A percentile compares a stretch with the other conserved stretches of the same genome.
Evolutionary conservation across 129 eudicot genomes (phyloP).

Genomic region (Escallonia rubra): DNA sequence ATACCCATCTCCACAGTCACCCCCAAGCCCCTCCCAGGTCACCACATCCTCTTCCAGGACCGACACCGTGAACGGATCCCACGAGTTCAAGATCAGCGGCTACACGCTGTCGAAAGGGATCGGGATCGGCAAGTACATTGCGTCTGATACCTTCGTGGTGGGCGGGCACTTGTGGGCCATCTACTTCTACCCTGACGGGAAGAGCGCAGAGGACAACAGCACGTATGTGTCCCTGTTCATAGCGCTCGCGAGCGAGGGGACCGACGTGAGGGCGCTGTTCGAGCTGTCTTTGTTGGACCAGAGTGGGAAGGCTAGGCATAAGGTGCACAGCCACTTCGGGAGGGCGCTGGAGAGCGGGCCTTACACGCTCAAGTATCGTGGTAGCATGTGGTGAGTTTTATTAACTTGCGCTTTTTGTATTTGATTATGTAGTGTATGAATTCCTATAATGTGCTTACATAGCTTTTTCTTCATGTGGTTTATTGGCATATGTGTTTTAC

Average conservation of each 20-base stretch:
- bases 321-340: conserved; percentile 51
- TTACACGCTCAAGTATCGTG: conserved; percentile 46
- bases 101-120: conserved; percentile 43
- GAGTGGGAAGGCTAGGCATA: conserved; percentile 45
- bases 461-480: too few species aligned
- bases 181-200: conserved; percentile 56
- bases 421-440: too few species aligned
- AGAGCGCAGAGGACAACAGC: conserved; percentile 39
- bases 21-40: conserved; percentile 4
- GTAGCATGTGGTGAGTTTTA: conserved; percentile 50
- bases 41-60: conserved; percentile 41
- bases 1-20: conserved; percentile 8
- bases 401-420: too few species aligned
- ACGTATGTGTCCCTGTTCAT: conserved; percentile 45
- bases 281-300: conserved; percentile 49
- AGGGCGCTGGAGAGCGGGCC: conserved; percentile 48
- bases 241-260: conserved; percentile 47
- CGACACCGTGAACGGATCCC: conserved; percentile 36
- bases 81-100: conserved; percentile 48
- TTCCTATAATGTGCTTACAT: too few species aligned
- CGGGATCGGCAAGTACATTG: conserved; percentile 45
- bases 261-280: conserved; percentile 53
- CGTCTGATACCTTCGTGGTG: conserved; percentile 39
- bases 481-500: too few species aligned
- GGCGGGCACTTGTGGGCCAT: conserved; percentile 51